A percentile compares a stretch with the other conserved stretches of the same genome.
phyloP scores from a whole-genome alignment of 345 rosid genomes.

The Citrus sinensis region DNA sequence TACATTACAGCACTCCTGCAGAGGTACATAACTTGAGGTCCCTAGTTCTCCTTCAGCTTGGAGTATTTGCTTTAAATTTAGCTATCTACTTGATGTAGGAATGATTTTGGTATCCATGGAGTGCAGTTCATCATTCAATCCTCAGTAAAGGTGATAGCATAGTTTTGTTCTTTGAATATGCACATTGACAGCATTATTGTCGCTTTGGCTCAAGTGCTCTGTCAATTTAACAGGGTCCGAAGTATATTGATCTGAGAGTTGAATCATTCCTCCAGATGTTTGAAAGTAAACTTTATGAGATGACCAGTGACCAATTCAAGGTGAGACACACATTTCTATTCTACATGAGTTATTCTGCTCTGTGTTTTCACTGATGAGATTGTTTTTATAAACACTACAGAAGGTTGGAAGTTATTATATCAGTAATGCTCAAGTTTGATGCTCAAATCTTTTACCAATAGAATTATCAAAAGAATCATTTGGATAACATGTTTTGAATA shows the following conservation, averaged over 20 bases:
- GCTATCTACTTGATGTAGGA: constrained; percentile 37
- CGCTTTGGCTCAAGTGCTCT: background rate
- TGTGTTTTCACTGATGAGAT: background rate
- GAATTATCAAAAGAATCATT: background rate
- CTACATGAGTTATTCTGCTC: background rate
- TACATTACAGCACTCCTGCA: constrained; percentile 70
- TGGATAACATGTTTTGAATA: background rate
- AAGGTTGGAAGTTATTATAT: background rate
- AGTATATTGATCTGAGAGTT: constrained; percentile 74
- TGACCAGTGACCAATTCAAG: constrained; percentile 79
- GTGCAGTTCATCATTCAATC: constrained; percentile 86
- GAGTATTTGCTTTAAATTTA: background rate
- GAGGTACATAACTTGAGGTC: constrained; percentile 43
- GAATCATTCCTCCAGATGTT: constrained; percentile 67
- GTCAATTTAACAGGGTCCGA: constrained; percentile 58
- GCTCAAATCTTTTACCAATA: background rate
- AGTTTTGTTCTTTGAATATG: background rate
- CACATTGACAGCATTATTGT: background rate
- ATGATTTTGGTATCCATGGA: constrained; percentile 73
- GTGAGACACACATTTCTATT: constrained; percentile 31
- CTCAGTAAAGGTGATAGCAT: constrained; percentile 53
- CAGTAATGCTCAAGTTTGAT: background rate
- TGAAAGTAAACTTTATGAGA: constrained; percentile 61
- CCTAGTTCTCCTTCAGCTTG: background rate
- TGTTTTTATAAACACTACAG: background rate